Percentiles rank a stretch among this genome's conserved stretches.
Evolutionary conservation across 331 rosid genomes (phyloP).

Genomic region (Quercus tomentella): DNA sequence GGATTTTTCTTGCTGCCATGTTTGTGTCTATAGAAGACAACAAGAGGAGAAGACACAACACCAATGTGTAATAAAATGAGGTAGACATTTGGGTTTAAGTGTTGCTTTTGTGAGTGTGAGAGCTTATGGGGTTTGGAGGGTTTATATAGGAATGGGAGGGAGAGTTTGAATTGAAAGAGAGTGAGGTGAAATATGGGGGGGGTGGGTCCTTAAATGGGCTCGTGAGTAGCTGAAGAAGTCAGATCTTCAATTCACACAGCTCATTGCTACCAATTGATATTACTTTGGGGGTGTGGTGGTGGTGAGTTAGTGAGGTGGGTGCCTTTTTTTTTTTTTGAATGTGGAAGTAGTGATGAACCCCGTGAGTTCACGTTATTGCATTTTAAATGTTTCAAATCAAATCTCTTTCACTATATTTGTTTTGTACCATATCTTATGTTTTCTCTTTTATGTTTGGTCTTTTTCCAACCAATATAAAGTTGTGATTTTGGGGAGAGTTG

Average conservation of each 20-base stretch:
- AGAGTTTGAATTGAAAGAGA: neutral
- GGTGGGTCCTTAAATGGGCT: conserved; percentile 63
- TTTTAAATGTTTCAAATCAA: neutral
- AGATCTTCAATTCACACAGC: conserved; percentile 37
- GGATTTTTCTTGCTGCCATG: conserved; percentile 59
- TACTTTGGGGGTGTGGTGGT: conserved; percentile 25
- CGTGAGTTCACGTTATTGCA: conserved; percentile 57
- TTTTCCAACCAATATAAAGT: neutral
- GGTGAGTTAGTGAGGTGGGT: conserved; percentile 47
- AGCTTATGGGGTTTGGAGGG: neutral
- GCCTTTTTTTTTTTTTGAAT: conserved; percentile 26
- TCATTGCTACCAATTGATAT: conserved; percentile 30
- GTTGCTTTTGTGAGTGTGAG: neutral
- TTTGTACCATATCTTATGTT: too few relatives aligned
- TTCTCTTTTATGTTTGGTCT: conserved; percentile 8
- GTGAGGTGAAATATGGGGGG: conserved; percentile 9
- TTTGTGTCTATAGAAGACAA: conserved; percentile 20
- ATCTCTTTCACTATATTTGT: conserved; percentile 8
- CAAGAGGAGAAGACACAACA: conserved; percentile 26
- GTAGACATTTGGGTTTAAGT: conserved; percentile 25
- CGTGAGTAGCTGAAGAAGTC: conserved; percentile 60
- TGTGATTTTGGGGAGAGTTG: too few relatives aligned
- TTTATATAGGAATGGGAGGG: conserved; percentile 9
- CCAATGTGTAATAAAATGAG: conserved; percentile 20
- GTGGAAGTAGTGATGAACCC: conserved; percentile 38